Evolutionary conservation across 2,329 filamentous ascomycete species (phyloP), one percentile per base, ranked within the genome.

Genomic region (Fusarium xylarioides): DNA sequence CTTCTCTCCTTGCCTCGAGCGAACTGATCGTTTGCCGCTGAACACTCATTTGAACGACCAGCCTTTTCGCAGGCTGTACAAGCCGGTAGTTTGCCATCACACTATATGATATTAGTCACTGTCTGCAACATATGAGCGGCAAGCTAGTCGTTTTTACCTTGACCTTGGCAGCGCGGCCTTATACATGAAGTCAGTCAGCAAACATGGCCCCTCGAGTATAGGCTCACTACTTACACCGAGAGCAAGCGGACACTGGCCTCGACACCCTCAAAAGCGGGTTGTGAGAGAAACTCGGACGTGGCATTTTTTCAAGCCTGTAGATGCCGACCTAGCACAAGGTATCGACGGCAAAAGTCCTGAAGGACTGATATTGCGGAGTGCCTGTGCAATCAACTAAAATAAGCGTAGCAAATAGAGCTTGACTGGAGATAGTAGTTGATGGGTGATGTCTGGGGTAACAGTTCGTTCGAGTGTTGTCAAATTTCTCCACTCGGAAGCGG

Each of bases 51-150:
- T 62, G 93, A 91, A 70, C 94, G 92, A 35, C 95, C 95, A 19
- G 94, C 94, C 83, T 95, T 95, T 82, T 98, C 95, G 80, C 96
- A 98, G 23, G 95, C 95, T 12, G 95, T 97, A 80, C 96, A 99
- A 12, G 95, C 95, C 16, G 96, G 96, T 42, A 98, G 86, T 82
- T 98, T 98, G 70, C 96, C 95, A 84, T 98, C 96, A 79, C 96
- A 99, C 90, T 92, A 78, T n/a, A 44, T 32, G 53, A 14, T 35
- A 46, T 77, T 56, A 76, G 66, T 52, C 38, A 40, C 30, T 30
- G 23, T 26, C 50, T 35, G 30, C 44, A 56, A 40, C 40, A 26
- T 26, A n/a, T 55, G 35, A 37, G 23, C n/a, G n/a, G 28, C 32
- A 43, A 30, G 32, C 34, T 50, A 34, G 34, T 38, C 43, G 54